Conservation (phyloP, 345 rosid genomes). For the Rhodamnia argentea region DNA sequence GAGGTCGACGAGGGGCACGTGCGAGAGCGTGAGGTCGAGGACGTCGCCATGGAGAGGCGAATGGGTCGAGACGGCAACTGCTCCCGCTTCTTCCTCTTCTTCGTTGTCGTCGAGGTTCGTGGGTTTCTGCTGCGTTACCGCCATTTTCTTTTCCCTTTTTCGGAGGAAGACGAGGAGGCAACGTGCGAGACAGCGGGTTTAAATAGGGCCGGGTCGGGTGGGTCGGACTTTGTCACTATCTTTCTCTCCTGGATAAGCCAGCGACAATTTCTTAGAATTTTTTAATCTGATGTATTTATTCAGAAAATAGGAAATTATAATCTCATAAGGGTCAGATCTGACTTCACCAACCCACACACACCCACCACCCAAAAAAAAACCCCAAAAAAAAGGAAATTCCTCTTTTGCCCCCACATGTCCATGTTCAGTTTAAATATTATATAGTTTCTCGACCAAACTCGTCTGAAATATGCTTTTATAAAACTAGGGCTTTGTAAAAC, state of each 20-base stretch:
- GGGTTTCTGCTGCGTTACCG: not conserved
- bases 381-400: not conserved
- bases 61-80: not conserved
- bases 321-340: not conserved
- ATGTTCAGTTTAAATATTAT: not conserved
- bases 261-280: not conserved
- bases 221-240: not conserved
- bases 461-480: not conserved
- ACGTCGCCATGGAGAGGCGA: conserved; percentile 33
- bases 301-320: not conserved
- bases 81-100: not conserved
- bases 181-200: not conserved
- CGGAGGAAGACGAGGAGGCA: not conserved
- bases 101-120: not conserved
- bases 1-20: conserved; percentile 56
- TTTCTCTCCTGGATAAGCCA: not conserved
- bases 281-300: not conserved
- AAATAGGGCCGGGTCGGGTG: not conserved
- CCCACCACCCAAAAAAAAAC: not conserved
- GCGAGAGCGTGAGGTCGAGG: conserved; percentile 36
- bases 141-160: not conserved
- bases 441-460: not conserved
- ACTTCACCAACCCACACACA: not conserved
- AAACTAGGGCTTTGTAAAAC: not conserved
- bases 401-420: not conserved